Conservation (phyloP, 2,329 filamentous ascomycete species). For the Trichophyton benhamiae region DNA sequence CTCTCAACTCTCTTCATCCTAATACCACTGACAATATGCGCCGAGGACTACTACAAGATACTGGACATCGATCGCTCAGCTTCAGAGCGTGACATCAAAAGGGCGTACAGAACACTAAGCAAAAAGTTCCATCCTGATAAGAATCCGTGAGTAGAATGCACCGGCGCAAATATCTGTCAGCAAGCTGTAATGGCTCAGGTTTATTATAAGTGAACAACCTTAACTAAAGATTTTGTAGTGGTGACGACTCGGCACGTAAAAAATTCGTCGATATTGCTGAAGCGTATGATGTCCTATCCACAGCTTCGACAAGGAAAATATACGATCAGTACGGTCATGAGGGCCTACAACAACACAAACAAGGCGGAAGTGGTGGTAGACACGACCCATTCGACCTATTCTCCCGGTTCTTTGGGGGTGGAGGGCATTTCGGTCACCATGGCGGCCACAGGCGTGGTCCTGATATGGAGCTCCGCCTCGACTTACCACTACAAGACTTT, state of each 20-base stretch:
- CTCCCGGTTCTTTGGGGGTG: slow-evolving; percentile 89
- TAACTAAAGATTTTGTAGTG: slow-evolving; percentile 38
- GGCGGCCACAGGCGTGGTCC: slow-evolving; percentile 66
- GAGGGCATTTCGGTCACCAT: slow-evolving; percentile 65
- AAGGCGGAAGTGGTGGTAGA: slow-evolving; percentile 46
- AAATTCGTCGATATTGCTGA: slow-evolving; percentile 92
- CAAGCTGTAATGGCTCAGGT: not conserved
- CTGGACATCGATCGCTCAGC: slow-evolving; percentile 70
- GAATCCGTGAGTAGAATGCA: slow-evolving; percentile 60
- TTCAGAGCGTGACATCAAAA: slow-evolving; percentile 79
- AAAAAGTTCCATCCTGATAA: slow-evolving; percentile 98
- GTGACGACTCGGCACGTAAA: slow-evolving; percentile 64
- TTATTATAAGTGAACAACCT: not conserved
- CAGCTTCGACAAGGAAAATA: slow-evolving; percentile 66
- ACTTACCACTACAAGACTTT: slow-evolving; percentile 73
- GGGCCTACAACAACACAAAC: slow-evolving; percentile 69
- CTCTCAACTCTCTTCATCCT: slow-evolving; percentile 24
- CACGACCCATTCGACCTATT: slow-evolving; percentile 95
- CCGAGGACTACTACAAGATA: slow-evolving; percentile 49
- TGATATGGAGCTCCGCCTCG: slow-evolving; percentile 76
- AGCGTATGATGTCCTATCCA: slow-evolving; percentile 84
- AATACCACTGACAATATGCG: slow-evolving; percentile 29
- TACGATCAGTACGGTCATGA: slow-evolving; percentile 95
- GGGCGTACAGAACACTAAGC: slow-evolving; percentile 78
- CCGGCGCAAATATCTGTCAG: not conserved